phyloP scores from a whole-genome alignment of 1,139 yeast genomes.

The Wickerhamiella pararugosa region DNA sequence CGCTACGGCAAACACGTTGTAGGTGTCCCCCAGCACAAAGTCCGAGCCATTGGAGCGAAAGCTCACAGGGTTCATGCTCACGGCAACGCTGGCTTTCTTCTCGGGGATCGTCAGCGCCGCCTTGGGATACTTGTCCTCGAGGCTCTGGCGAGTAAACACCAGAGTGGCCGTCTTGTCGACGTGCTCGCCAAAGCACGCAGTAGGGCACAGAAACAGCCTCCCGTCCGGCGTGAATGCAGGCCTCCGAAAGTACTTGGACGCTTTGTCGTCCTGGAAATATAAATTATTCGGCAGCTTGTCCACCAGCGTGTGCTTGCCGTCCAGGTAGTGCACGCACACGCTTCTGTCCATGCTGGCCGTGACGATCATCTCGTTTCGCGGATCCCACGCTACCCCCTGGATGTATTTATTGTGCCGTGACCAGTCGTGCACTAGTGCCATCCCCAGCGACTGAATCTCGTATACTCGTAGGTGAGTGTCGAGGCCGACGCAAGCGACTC shows the following conservation, averaged over 20 bases:
- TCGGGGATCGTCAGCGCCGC: constrained; percentile 9
- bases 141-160: constrained; percentile 21
- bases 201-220: constrained; percentile 58
- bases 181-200: constrained; percentile 39
- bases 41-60: neutral
- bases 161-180: constrained; percentile 17
- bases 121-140: constrained; percentile 3
- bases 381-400: constrained; percentile 96
- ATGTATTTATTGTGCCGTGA: constrained; percentile 76
- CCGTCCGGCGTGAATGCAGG: constrained; percentile 87
- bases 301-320: constrained; percentile 20
- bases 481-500: constrained; percentile 79
- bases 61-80: neutral
- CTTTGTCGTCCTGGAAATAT: constrained; percentile 63
- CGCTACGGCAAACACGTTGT: constrained; percentile 58
- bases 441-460: constrained; percentile 32
- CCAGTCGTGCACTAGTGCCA: constrained; percentile 45
- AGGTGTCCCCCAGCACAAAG: neutral
- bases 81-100: constrained; percentile 6
- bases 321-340: constrained; percentile 46
- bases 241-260: constrained; percentile 80
- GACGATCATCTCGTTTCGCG: constrained; percentile 55
- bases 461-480: constrained; percentile 69
- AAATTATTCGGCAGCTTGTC: neutral
- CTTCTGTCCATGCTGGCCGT: constrained; percentile 87